Conservation (phyloP, 2,329 filamentous ascomycete genomes). For the Colletotrichum destructivum region DNA sequence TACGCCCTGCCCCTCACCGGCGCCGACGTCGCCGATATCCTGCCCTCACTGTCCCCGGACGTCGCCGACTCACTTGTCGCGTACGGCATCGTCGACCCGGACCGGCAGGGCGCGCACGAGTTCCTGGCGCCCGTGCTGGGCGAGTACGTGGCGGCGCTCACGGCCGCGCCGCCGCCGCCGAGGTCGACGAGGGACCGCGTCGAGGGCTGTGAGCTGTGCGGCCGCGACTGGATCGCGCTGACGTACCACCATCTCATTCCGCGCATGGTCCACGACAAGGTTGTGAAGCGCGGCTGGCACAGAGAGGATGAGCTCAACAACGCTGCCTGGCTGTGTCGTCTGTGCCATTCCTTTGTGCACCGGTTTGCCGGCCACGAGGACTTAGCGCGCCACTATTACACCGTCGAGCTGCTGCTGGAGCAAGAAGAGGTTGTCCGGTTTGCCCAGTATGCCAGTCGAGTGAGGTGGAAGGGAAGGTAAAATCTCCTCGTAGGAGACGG, state of each 20-base stretch:
- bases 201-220: constrained; percentile 82
- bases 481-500: not conserved
- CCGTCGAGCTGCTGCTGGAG: constrained; percentile 77
- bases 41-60: constrained; percentile 70
- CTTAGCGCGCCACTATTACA: constrained; percentile 80
- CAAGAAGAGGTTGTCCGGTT: constrained; percentile 81
- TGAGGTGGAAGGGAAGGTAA: constrained; percentile 78
- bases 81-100: constrained; percentile 73
- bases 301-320: constrained; percentile 80
- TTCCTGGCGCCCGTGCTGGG: constrained; percentile 77
- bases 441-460: constrained; percentile 79
- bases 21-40: constrained; percentile 64
- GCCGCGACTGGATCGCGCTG: constrained; percentile 79
- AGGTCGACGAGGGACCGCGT: constrained; percentile 67
- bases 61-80: constrained; percentile 77
- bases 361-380: constrained; percentile 82
- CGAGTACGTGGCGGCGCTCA: constrained; percentile 72
- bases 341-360: constrained; percentile 89
- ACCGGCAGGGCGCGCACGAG: constrained; percentile 53
- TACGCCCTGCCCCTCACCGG: constrained; percentile 72
- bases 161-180: constrained; percentile 76
- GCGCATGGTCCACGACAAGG: constrained; percentile 82
- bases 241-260: constrained; percentile 92
- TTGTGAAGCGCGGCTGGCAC: constrained; percentile 85
- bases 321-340: constrained; percentile 88